Evolutionary conservation across 2,329 filamentous ascomycete genomes (phyloP).

Genomic region (Fonsecaea pedrosoi): DNA sequence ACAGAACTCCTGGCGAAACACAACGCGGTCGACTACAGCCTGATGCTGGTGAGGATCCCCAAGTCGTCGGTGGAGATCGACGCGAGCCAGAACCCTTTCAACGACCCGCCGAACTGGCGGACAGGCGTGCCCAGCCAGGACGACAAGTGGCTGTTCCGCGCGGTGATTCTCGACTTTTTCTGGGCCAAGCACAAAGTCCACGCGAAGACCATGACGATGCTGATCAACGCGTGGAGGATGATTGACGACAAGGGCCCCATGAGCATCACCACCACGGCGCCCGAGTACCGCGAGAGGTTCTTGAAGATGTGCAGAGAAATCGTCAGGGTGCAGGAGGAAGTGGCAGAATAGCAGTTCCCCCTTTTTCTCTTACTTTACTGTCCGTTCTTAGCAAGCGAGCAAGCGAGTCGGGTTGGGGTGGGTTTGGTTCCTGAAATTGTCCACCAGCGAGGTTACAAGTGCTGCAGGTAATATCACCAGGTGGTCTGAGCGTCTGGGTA

Average conservation of each 20-base stretch:
- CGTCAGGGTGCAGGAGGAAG: conserved; percentile 45
- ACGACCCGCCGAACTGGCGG: conserved; percentile 61
- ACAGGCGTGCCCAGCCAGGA: conserved; percentile 62
- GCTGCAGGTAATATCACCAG: no score
- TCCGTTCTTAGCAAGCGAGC: conserved; percentile 10
- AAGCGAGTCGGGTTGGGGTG: not conserved
- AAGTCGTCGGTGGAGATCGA: conserved; percentile 39
- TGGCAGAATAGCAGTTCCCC: not conserved
- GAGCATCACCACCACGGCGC: conserved; percentile 73
- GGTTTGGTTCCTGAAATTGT: not conserved
- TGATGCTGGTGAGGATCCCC: conserved; percentile 71
- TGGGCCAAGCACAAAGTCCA: conserved; percentile 76
- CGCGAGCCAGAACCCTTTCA: conserved; percentile 41
- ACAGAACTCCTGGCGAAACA: conserved; percentile 66
- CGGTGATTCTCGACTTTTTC: conserved; percentile 75
- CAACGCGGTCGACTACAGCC: conserved; percentile 76
- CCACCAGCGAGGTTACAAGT: not conserved
- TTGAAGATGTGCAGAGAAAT: conserved; percentile 59
- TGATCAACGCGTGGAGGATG: conserved; percentile 69
- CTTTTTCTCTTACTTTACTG: not conserved
- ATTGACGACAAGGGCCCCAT: conserved; percentile 71
- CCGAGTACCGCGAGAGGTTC: conserved; percentile 69
- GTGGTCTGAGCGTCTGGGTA: not conserved
- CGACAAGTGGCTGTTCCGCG: conserved; percentile 71
- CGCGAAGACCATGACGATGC: conserved; percentile 68